Evolutionary conservation across 306 rosid species (phyloP).

Genomic region (Citrullus colocynthis): DNA sequence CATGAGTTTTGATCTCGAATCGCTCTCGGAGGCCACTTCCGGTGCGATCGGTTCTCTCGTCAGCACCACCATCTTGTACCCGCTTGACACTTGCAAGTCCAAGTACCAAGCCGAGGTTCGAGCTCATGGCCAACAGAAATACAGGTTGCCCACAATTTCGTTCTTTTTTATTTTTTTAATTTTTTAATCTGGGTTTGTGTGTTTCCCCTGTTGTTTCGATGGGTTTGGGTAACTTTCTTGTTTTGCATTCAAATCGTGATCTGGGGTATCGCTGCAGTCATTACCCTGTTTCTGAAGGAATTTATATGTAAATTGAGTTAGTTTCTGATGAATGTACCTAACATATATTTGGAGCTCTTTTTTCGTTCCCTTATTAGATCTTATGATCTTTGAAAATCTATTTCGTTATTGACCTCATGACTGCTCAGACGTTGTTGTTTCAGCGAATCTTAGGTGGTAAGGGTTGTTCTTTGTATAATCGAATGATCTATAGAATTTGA

Average conservation of each 20-base stretch:
- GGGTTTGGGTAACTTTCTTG: background rate
- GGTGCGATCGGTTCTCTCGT: constrained; percentile 91
- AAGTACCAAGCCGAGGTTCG: constrained; percentile 88
- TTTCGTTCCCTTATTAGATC: background rate
- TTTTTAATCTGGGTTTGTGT: background rate
- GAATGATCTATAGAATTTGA: background rate
- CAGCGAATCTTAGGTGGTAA: background rate
- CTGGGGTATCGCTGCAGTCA: background rate
- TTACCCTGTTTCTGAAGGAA: background rate
- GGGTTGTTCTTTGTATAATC: background rate
- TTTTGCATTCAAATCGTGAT: background rate
- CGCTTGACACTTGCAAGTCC: constrained; percentile 92
- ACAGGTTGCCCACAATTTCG: constrained; percentile 29
- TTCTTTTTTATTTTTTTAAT: background rate
- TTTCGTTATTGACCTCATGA: background rate
- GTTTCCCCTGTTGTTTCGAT: background rate
- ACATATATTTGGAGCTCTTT: background rate
- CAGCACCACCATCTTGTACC: constrained; percentile 89
- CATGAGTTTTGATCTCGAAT: constrained; percentile 81
- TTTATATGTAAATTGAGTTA: background rate
- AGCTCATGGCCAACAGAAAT: constrained; percentile 49
- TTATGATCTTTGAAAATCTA: background rate
- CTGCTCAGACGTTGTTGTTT: background rate
- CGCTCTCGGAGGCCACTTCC: constrained; percentile 91
- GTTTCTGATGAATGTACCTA: background rate